Evolutionary conservation across 768 basidiomycete genomes (phyloP).

Genomic region (Psilocybe cubensis): DNA sequence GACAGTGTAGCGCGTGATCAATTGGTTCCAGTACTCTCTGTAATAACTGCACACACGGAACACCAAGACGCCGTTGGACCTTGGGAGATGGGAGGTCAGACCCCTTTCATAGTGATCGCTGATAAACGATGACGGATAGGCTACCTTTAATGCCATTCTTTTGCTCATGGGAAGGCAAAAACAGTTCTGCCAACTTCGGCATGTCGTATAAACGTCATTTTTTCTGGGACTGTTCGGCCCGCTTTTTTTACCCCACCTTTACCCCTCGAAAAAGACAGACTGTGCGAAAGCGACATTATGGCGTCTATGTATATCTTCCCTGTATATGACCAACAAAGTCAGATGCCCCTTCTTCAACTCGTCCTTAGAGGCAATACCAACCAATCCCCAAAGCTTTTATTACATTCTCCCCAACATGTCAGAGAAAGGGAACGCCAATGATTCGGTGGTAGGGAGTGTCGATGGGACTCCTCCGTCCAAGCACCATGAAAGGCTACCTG

Average conservation of each 20-base stretch:
- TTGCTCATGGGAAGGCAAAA: not conserved
- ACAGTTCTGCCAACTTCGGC: not conserved
- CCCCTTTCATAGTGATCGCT: not conserved
- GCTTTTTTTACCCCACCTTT: slow-evolving; percentile 5
- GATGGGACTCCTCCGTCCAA: not conserved
- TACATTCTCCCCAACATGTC: slow-evolving; percentile 10
- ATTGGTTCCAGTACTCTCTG: not conserved
- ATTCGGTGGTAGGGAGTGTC: slow-evolving; percentile 1
- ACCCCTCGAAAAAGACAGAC: slow-evolving; percentile 2
- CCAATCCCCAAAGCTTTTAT: not conserved
- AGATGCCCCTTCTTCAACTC: not conserved
- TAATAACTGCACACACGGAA: not conserved
- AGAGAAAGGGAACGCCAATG: slow-evolving; percentile 17
- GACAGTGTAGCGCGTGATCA: not conserved
- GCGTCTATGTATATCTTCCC: not conserved
- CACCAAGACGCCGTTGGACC: not conserved
- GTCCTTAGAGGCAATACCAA: not conserved
- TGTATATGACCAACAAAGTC: slow-evolving; percentile 14
- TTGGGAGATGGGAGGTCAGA: not conserved
- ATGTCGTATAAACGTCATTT: not conserved
- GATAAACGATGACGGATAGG: not conserved
- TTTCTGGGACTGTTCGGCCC: not conserved
- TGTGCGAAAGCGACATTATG: slow-evolving; percentile 8
- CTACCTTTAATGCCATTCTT: not conserved
- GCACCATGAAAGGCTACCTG: slow-evolving; percentile 17